A percentile compares a stretch with the other conserved stretches of the same genome.
phyloP scores from a whole-genome alignment of 2,329 filamentous ascomycete species.

The Emergomyces orientalis region DNA sequence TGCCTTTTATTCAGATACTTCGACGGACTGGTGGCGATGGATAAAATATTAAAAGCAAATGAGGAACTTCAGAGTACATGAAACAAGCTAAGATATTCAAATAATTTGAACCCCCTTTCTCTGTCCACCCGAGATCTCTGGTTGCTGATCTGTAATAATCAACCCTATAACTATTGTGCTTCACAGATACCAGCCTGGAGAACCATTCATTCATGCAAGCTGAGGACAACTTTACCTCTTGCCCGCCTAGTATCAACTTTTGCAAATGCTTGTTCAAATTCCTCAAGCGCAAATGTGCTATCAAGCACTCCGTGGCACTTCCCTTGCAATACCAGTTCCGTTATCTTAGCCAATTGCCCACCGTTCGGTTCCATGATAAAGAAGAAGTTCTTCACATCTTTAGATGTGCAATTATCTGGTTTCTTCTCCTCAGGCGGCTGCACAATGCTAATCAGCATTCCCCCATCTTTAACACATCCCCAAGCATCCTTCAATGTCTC shows the following conservation, averaged over 20 bases:
- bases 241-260: slow-evolving; percentile 33
- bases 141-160: neutral
- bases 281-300: slow-evolving; percentile 34
- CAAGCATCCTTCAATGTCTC: slow-evolving; percentile 35
- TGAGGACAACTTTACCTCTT: slow-evolving; percentile 37
- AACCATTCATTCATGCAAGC: slow-evolving; percentile 1
- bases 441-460: slow-evolving; percentile 34
- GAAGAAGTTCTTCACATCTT: slow-evolving; percentile 29
- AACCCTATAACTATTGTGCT: neutral
- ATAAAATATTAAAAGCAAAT: neutral
- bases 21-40: neutral
- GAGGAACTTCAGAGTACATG: neutral
- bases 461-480: slow-evolving; percentile 32
- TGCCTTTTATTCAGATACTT: neutral
- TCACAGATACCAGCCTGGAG: neutral
- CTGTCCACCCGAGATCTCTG: neutral
- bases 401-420: slow-evolving; percentile 20
- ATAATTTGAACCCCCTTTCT: neutral
- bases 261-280: slow-evolving; percentile 34
- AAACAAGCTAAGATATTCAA: neutral
- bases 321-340: slow-evolving; percentile 32
- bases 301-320: slow-evolving; percentile 32
- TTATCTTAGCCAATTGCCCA: slow-evolving; percentile 30
- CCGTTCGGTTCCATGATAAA: slow-evolving; percentile 36
- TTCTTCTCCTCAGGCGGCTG: slow-evolving; percentile 28